These are phyloP conservation scores for Karstenula rhodostoma DNA, from an alignment of 2,329 filamentous ascomycete species.

Conservation along the genomic window DNA sequence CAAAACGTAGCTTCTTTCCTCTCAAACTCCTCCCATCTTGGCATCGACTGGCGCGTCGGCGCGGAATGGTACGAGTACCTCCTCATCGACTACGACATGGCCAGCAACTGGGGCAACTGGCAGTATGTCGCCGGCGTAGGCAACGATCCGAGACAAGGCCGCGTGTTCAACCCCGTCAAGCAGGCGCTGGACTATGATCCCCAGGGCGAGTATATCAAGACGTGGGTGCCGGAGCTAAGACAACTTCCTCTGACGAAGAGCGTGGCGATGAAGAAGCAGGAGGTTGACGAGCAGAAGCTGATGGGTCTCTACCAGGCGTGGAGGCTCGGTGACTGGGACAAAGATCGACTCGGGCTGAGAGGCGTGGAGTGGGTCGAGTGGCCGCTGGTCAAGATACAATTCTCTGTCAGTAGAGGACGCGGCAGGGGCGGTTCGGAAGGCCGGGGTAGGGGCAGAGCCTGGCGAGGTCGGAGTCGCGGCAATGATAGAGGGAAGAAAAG, in stretches of 20 bases:
- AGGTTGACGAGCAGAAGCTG: constrained; percentile 49
- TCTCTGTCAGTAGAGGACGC: constrained; percentile 45
- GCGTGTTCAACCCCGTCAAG: constrained; percentile 85
- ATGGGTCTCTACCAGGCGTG: constrained; percentile 75
- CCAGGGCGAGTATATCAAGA: constrained; percentile 72
- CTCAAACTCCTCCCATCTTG: constrained; percentile 67
- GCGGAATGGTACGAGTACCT: constrained; percentile 84
- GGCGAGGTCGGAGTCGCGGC: constrained; percentile 22
- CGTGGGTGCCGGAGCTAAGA: constrained; percentile 75
- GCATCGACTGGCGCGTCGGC: constrained; percentile 80
- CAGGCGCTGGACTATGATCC: constrained; percentile 81
- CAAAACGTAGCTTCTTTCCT: constrained; percentile 81
- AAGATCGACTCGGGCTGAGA: constrained; percentile 64
- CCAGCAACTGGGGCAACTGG: constrained; percentile 84
- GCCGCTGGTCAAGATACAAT: constrained; percentile 55
- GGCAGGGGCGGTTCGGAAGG: constrained; percentile 24
- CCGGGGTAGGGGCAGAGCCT: constrained; percentile 23
- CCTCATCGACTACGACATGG: constrained; percentile 78
- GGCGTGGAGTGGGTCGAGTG: constrained; percentile 71
- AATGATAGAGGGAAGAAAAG: constrained; percentile 19
- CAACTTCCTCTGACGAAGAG: constrained; percentile 52
- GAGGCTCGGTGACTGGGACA: constrained; percentile 67
- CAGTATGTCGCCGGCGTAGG: constrained; percentile 82
- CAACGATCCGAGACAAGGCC: constrained; percentile 75
- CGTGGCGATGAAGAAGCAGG: constrained; percentile 32